Conservation (phyloP, 2,329 filamentous ascomycete species). For the Fusarium austroafricanum region DNA sequence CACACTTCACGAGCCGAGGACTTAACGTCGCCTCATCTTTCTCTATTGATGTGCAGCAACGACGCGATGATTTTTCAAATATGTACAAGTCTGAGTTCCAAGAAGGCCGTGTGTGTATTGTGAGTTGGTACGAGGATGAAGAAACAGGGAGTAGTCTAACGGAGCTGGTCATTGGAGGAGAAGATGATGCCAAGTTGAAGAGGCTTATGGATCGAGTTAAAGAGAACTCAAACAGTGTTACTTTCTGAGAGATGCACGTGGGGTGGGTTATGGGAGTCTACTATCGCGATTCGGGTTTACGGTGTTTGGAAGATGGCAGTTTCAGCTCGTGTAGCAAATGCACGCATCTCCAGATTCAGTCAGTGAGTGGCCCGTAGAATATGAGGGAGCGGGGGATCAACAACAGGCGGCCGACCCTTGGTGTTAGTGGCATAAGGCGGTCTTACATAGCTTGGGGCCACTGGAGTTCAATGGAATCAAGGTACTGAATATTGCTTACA, state of each 20-base stretch:
- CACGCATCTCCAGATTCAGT: background rate
- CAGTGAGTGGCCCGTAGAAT: conserved; percentile 10
- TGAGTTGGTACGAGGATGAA: conserved; percentile 51
- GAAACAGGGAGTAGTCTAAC: conserved; percentile 44
- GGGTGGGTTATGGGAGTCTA: background rate
- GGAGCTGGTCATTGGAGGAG: conserved; percentile 48
- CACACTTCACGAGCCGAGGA: conserved; percentile 46
- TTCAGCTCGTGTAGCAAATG: background rate
- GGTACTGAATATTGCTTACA: background rate
- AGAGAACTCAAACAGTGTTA: conserved; percentile 46
- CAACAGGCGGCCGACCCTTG: conserved; percentile 32
- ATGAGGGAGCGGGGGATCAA: conserved; percentile 12
- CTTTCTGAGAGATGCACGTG: conserved; percentile 38
- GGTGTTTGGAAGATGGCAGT: background rate
- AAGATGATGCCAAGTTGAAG: conserved; percentile 40
- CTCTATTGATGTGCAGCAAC: conserved; percentile 40
- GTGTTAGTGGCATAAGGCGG: conserved; percentile 15
- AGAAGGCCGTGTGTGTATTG: conserved; percentile 45
- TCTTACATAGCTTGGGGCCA: conserved; percentile 12
- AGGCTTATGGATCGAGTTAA: conserved; percentile 43
- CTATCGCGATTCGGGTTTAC: background rate
- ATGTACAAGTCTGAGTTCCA: conserved; percentile 43
- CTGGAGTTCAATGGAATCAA: background rate
- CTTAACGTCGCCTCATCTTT: conserved; percentile 48
- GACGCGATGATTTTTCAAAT: conserved; percentile 44